Conservation (phyloP, 805 yeast species). For the Candida ovalis region DNA sequence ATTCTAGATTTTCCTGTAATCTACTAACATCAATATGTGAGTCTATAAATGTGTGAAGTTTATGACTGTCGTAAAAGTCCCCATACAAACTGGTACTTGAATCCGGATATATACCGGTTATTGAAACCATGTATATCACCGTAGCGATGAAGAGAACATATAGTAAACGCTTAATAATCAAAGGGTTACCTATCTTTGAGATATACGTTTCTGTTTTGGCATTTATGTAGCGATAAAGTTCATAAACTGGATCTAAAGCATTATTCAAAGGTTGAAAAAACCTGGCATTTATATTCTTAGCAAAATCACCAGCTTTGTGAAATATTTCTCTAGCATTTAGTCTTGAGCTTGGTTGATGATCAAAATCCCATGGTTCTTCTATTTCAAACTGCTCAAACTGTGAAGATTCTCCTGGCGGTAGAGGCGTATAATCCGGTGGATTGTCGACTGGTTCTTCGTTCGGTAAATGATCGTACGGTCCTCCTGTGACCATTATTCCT, state of each 20-base stretch:
- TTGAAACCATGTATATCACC: conserved; percentile 53
- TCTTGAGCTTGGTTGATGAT: conserved; percentile 1
- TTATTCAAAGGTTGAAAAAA: conserved; percentile 41
- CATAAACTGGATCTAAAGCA: conserved; percentile 50
- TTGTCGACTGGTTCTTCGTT: conserved; percentile 6
- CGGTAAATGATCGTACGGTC: neutral
- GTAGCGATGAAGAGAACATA: conserved; percentile 65
- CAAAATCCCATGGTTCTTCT: conserved; percentile 31
- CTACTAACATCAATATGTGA: conserved; percentile 50
- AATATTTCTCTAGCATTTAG: conserved; percentile 23
- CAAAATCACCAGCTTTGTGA: conserved; percentile 38
- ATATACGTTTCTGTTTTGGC: conserved; percentile 53
- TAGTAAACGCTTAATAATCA: conserved; percentile 71
- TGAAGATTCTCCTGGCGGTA: conserved; percentile 3
- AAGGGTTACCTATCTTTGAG: conserved; percentile 75
- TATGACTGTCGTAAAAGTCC: conserved; percentile 58
- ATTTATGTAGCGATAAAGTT: conserved; percentile 38
- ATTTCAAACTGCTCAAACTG: conserved; percentile 40
- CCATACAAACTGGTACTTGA: conserved; percentile 41
- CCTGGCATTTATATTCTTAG: conserved; percentile 33
- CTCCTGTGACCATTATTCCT: neutral
- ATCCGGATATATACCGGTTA: conserved; percentile 52
- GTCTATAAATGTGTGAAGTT: conserved; percentile 46
- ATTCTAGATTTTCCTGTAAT: conserved; percentile 65
- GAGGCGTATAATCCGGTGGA: conserved; percentile 26